Conservation (phyloP, 208 protist species). For the Zelonia costaricensis region DNA sequence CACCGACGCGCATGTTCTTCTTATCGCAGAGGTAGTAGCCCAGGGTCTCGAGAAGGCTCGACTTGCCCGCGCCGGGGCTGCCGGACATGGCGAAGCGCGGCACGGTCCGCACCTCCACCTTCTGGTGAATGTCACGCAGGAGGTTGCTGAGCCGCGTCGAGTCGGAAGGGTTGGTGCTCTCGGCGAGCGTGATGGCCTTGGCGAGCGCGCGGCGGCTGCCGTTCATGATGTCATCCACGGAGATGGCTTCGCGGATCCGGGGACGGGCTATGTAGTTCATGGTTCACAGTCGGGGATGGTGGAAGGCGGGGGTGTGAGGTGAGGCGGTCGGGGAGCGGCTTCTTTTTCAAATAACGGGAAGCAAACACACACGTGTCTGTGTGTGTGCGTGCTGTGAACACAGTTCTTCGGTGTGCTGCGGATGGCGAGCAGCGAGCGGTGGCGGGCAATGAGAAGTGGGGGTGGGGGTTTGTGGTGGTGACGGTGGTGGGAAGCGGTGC, state of each 20-base stretch:
- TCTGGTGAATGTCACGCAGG: slow-evolving; percentile 39
- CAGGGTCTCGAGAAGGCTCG: slow-evolving; percentile 92
- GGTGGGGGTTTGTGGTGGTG: too few relatives aligned
- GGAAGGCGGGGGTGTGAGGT: too few relatives aligned
- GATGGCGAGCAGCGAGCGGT: too few relatives aligned
- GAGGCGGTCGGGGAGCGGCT: too few relatives aligned
- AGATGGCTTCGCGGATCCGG: slow-evolving; percentile 17
- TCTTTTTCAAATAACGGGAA: too few relatives aligned
- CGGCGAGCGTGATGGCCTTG: slow-evolving; percentile 75
- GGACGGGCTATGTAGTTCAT: slow-evolving; percentile 40
- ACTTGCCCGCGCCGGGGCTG: slow-evolving; percentile 95
- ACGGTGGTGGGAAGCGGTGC: background rate
- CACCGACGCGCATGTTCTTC: slow-evolving; percentile 57
- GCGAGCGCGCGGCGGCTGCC: slow-evolving; percentile 59
- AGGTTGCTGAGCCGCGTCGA: slow-evolving; percentile 29
- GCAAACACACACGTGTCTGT: too few relatives aligned
- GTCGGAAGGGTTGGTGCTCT: slow-evolving; percentile 45
- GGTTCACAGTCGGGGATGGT: background rate
- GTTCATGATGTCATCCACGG: slow-evolving; percentile 32
- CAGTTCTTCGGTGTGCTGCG: too few relatives aligned
- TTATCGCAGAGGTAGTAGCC: slow-evolving; percentile 59
- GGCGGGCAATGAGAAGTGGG: too few relatives aligned
- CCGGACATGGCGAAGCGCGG: slow-evolving; percentile 93
- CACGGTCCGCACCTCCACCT: slow-evolving; percentile 24
- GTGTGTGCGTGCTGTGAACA: too few relatives aligned